These are phyloP conservation scores for Sisymbrium irio DNA, from an alignment of 345 rosid genomes.

Conservation along the genomic window DNA sequence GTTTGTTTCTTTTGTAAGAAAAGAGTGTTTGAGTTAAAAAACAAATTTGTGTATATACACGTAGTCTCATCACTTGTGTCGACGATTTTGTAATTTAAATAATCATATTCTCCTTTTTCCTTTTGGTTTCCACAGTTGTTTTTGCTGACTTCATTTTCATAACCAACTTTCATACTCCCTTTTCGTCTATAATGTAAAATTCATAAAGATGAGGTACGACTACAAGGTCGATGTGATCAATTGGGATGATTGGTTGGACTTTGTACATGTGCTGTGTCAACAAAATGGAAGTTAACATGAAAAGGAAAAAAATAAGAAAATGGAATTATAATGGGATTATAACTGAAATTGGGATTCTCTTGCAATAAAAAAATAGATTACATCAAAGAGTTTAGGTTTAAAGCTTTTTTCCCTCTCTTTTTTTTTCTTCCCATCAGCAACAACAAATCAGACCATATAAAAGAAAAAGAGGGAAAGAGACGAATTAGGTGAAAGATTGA, in stretches of 20 bases:
- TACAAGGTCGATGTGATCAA: background rate
- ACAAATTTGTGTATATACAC: conserved; percentile 20
- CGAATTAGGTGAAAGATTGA: conserved; percentile 24
- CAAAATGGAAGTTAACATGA: background rate
- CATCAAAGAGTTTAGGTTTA: conserved; percentile 4
- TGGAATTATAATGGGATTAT: background rate
- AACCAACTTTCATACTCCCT: background rate
- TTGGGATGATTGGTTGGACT: no score
- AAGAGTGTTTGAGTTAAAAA: background rate
- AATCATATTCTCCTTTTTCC: background rate
- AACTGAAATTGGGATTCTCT: background rate
- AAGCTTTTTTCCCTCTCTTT: background rate
- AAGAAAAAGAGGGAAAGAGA: conserved; percentile 18
- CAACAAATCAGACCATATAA: background rate
- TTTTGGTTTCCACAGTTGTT: background rate
- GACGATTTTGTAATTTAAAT: conserved; percentile 7
- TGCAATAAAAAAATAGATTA: conserved; percentile 5
- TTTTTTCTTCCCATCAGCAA: background rate
- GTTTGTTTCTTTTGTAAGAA: conserved; percentile 25
- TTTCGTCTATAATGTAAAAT: background rate
- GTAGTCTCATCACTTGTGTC: conserved; percentile 1
- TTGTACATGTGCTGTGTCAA: no score
- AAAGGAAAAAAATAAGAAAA: background rate
- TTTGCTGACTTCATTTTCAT: background rate
- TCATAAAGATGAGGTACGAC: background rate